phyloP scores from a whole-genome alignment of 768 basidiomycete species.

The Crepidotus variabilis region DNA sequence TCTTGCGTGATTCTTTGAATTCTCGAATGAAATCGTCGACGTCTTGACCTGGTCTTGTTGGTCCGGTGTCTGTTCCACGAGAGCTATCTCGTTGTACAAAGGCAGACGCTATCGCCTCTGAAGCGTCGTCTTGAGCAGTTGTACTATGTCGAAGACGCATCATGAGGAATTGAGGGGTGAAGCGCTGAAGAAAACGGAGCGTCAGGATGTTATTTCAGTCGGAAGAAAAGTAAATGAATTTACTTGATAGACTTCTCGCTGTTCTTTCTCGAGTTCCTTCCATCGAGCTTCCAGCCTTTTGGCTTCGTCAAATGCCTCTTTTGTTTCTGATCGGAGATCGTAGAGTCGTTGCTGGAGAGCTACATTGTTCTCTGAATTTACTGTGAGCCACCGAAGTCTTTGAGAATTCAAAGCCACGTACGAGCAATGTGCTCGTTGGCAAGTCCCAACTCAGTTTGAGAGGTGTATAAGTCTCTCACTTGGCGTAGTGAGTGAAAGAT shows the following conservation, averaged over 20 bases:
- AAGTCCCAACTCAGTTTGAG: slow-evolving; percentile 72
- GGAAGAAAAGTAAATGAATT: slow-evolving; percentile 8
- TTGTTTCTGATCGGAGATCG: slow-evolving; percentile 73
- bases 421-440: slow-evolving; percentile 88
- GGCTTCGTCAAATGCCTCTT: slow-evolving; percentile 86
- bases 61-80: slow-evolving; percentile 28
- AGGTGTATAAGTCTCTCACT: slow-evolving; percentile 72
- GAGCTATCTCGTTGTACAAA: slow-evolving; percentile 66
- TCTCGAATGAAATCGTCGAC: slow-evolving; percentile 86
- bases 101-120: slow-evolving; percentile 77
- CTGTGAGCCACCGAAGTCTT: background rate
- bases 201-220: background rate
- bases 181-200: slow-evolving; percentile 47
- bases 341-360: slow-evolving; percentile 74
- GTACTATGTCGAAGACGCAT: slow-evolving; percentile 85
- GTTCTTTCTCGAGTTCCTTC: slow-evolving; percentile 86
- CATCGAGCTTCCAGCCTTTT: slow-evolving; percentile 77
- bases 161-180: slow-evolving; percentile 82
- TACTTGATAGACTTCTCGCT: slow-evolving; percentile 87
- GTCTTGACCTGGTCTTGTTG: slow-evolving; percentile 44
- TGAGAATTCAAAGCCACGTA: slow-evolving; percentile 35
- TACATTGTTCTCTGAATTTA: slow-evolving; percentile 63
- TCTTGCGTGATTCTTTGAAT: slow-evolving; percentile 83
- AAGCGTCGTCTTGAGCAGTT: slow-evolving; percentile 86
- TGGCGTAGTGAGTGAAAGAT: slow-evolving; percentile 74